Evolutionary conservation across 2,329 filamentous ascomycete species (phyloP).

Genomic region (Neocucurbitaria cava): DNA sequence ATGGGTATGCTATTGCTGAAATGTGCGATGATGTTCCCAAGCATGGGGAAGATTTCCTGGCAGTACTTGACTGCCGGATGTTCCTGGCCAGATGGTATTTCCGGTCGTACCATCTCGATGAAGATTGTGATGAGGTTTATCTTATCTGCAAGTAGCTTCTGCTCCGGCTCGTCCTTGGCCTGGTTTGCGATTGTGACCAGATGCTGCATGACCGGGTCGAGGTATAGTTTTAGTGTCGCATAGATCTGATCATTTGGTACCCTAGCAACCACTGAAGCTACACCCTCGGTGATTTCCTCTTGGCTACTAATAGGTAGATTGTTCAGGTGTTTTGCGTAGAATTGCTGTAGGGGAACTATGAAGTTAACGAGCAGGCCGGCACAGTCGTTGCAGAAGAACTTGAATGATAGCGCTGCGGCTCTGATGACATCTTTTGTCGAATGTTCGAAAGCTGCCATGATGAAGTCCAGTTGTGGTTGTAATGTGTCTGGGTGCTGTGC

Average conservation of each 20-base stretch:
- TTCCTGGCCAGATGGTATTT: constrained; percentile 70
- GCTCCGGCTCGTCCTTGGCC: constrained; percentile 81
- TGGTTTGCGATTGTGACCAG: constrained; percentile 87
- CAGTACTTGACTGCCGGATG: constrained; percentile 97
- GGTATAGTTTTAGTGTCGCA: constrained; percentile 86
- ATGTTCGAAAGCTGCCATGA: constrained; percentile 89
- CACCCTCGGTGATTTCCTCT: constrained; percentile 95
- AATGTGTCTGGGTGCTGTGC: constrained; percentile 91
- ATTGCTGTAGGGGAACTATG: constrained; percentile 84
- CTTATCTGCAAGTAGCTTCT: constrained; percentile 90
- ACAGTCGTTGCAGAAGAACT: constrained; percentile 97
- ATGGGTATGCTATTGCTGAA: constrained; percentile 88
- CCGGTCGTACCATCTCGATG: constrained; percentile 78
- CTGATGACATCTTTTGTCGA: constrained; percentile 89
- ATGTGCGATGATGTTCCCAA: constrained; percentile 84
- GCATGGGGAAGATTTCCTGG: constrained; percentile 87
- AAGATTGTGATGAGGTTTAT: constrained; percentile 92
- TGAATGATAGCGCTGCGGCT: constrained; percentile 91
- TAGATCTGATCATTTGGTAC: constrained; percentile 84
- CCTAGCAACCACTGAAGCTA: constrained; percentile 87
- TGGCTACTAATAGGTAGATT: constrained; percentile 85
- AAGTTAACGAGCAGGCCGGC: constrained; percentile 83
- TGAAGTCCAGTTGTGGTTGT: constrained; percentile 92
- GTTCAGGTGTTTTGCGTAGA: constrained; percentile 90
- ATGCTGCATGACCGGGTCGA: constrained; percentile 84